These are phyloP conservation scores for Boletus vinaceobasis DNA, from an alignment of 768 basidiomycete genomes.

Conservation along the genomic window DNA sequence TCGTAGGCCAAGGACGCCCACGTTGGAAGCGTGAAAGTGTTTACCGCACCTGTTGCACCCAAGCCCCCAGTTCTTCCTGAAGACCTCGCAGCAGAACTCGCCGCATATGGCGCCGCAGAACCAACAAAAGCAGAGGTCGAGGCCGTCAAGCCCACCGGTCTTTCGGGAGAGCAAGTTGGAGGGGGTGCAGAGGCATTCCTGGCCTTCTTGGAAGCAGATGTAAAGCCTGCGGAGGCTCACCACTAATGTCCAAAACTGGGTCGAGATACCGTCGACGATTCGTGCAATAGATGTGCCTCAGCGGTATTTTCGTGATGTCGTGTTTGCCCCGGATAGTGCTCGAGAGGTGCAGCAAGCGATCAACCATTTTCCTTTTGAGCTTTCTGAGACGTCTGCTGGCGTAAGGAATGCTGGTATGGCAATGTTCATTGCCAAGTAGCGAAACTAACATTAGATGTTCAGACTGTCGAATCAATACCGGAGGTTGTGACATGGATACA, in stretches of 20 bases:
- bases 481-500: background rate
- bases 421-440: background rate
- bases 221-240: constrained; percentile 64
- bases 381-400: background rate
- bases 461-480: background rate
- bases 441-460: background rate
- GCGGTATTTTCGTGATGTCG: background rate
- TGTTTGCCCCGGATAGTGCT: background rate
- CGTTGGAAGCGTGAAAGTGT: constrained; percentile 81
- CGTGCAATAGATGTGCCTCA: constrained; percentile 16
- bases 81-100: constrained; percentile 85
- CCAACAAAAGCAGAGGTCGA: constrained; percentile 52
- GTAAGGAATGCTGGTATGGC: background rate
- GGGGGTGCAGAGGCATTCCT: constrained; percentile 74
- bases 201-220: constrained; percentile 75
- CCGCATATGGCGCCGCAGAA: constrained; percentile 81
- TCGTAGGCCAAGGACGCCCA: constrained; percentile 85
- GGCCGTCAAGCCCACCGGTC: constrained; percentile 27
- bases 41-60: constrained; percentile 71
- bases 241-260: constrained; percentile 32
- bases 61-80: constrained; percentile 70
- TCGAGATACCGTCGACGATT: background rate
- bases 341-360: background rate
- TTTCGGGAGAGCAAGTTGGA: constrained; percentile 22
- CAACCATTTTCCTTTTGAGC: background rate